A percentile compares a stretch with the other conserved stretches of the same genome.
These are phyloP conservation scores for Arthrinium phaeospermum DNA, from an alignment of 2,329 filamentous ascomycete genomes.

Conservation along the genomic window DNA sequence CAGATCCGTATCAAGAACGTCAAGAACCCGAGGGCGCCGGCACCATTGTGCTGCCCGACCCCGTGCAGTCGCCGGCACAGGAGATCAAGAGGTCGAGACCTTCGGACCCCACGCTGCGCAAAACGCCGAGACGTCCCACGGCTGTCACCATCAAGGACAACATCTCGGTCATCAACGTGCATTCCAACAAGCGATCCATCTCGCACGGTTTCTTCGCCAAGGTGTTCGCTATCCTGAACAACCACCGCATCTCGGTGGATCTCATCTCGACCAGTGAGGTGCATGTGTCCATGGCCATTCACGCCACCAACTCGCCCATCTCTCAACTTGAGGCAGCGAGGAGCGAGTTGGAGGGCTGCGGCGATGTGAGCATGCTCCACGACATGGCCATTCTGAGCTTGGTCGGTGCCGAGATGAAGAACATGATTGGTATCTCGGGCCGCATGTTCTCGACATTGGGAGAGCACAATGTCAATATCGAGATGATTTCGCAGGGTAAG, in stretches of 20 bases:
- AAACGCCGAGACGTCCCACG: conserved; percentile 76
- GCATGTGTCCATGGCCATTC: conserved; percentile 95
- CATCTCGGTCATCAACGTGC: conserved; percentile 96
- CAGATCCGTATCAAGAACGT: conserved; percentile 92
- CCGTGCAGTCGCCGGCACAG: conserved; percentile 57
- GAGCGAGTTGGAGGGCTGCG: conserved; percentile 77
- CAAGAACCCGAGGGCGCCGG: conserved; percentile 82
- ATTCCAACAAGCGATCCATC: conserved; percentile 95
- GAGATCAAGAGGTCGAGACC: conserved; percentile 61
- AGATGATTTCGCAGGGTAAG: conserved; percentile 98
- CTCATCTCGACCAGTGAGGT: conserved; percentile 97
- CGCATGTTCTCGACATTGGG: conserved; percentile 95
- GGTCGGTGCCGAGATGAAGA: conserved; percentile 95
- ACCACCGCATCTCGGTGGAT: conserved; percentile 87
- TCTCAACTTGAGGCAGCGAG: conserved; percentile 71
- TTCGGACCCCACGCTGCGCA: conserved; percentile 53
- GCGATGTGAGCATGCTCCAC: conserved; percentile 86
- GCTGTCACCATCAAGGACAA: conserved; percentile 97
- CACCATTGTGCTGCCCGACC: conserved; percentile 84
- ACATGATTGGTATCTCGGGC: conserved; percentile 93
- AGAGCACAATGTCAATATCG: conserved; percentile 93
- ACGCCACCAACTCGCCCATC: conserved; percentile 72
- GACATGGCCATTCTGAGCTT: conserved; percentile 96
- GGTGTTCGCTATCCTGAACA: conserved; percentile 90
- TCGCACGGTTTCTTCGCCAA: conserved; percentile 95